Conservation (phyloP, 495 filamentous ascomycete genomes). For the Xylaria telfairii region DNA sequence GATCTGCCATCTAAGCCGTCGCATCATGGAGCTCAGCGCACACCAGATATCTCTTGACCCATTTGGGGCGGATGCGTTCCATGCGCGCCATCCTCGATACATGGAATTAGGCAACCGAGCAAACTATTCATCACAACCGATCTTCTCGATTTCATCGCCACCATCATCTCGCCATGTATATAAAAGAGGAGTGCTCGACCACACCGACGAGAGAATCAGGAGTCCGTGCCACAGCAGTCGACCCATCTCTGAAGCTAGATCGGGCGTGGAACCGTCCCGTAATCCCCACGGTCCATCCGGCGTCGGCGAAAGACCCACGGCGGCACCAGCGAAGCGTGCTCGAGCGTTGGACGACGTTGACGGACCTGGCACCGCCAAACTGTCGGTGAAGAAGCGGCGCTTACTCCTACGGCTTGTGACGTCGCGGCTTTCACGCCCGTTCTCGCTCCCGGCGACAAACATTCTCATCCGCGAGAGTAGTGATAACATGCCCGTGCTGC, state of each 20-base stretch:
- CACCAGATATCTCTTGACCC: slow-evolving; percentile 2
- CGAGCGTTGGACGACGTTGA: slow-evolving; percentile 68
- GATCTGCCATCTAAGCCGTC: background rate
- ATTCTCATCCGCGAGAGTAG: slow-evolving; percentile 65
- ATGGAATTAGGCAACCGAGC: slow-evolving; percentile 1
- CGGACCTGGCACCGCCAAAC: slow-evolving; percentile 55
- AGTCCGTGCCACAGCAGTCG: background rate
- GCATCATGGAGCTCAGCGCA: slow-evolving; percentile 12
- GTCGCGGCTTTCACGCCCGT: slow-evolving; percentile 70
- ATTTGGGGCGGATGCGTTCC: slow-evolving; percentile 1
- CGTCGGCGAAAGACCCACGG: background rate
- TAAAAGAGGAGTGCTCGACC: background rate
- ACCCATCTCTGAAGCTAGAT: background rate
- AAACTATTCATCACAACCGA: background rate
- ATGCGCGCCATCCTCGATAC: slow-evolving; percentile 3
- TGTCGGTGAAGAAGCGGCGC: slow-evolving; percentile 70
- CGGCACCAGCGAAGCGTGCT: slow-evolving; percentile 54
- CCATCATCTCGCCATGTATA: background rate
- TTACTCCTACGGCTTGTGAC: slow-evolving; percentile 68
- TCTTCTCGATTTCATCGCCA: background rate
- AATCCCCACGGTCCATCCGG: background rate
- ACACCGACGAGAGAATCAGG: background rate
- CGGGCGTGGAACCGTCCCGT: background rate
- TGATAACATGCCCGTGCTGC: slow-evolving; percentile 48
- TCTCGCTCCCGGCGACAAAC: slow-evolving; percentile 70